Evolutionary conservation across 371 early-diverging fungal species (phyloP), one percentile per base, ranked within the genome.

Genomic region (Synchytrium microbalum): DNA sequence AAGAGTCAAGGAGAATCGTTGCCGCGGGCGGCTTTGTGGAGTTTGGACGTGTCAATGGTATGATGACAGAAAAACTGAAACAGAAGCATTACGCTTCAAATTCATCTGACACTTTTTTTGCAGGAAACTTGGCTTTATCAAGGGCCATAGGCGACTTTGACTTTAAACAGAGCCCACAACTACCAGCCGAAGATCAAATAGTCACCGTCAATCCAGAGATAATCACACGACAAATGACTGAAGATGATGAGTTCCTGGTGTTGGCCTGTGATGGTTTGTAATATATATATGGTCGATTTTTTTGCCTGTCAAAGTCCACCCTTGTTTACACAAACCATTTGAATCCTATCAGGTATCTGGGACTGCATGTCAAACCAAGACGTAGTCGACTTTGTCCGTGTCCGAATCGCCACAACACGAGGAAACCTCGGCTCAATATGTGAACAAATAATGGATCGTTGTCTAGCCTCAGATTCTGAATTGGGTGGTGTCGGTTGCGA

Each of bases 121-220:
- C 62, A 87, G 88, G 90, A 38, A 94, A 91, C 71, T 79, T 96
- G 38, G 96, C 96, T 3, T 78, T 97, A 61, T 94, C 95, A 33
- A 87, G 98, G 58, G 98, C 98, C 1, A 79, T 97, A 57, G 98
- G 98, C 30, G 98, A 97, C 74, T 94, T 93, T 74, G 95, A 95
- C 72, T 96, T 91, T 78, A 97, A 97, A 79, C 78, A 81, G 63
- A 87, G 84, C 66, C 62, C 72, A 1, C 68, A 82, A 52, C 67
- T 93, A 51, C 74, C 87, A 1, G 75, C 95, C 38, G 92, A 94
- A 72, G 74, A 91, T 68, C 96, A 95, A 76, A 84, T 89, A 23
- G 96, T 97, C 19, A 95, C 94, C 38, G 89, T 90, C 27, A 70
- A 85, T 65, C 98, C 98, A 54, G 98, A 94, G 59, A 71, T 93